Percentiles rank a stretch among this genome's conserved stretches.
These are phyloP conservation scores for Aquilaria malaccensis DNA, from an alignment of 345 rosid species.

Conservation along the genomic window DNA sequence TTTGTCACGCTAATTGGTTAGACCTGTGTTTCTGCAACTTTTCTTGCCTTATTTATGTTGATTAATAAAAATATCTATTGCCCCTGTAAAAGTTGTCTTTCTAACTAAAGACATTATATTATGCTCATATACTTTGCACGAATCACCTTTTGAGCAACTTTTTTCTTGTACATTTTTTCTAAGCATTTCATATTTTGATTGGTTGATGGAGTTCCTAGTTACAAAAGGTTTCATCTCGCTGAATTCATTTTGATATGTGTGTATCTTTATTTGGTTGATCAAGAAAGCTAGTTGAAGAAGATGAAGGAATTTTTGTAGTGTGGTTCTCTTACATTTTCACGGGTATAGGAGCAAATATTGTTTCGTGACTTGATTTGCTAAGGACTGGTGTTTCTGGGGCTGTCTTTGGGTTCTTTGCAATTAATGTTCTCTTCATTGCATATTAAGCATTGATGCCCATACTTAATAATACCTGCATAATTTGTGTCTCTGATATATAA, in stretches of 20 bases:
- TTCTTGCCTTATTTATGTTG: not conserved
- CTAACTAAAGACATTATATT: no score
- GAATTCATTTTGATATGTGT: slow-evolving; percentile 6
- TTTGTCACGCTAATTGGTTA: slow-evolving; percentile 95
- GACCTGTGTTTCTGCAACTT: slow-evolving; percentile 13
- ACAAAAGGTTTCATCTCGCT: slow-evolving; percentile 4
- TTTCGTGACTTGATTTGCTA: slow-evolving; percentile 86
- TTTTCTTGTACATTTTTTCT: slow-evolving; percentile 94
- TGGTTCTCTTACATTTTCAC: slow-evolving; percentile 80
- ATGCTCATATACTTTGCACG: slow-evolving; percentile 36
- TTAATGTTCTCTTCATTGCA: slow-evolving; percentile 64
- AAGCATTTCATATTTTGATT: slow-evolving; percentile 25
- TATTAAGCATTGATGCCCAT: slow-evolving; percentile 2
- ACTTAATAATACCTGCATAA: not conserved
- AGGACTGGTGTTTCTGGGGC: slow-evolving; percentile 96
- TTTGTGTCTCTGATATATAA: not conserved
- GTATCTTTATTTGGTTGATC: slow-evolving; percentile 8
- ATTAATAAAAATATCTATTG: not conserved
- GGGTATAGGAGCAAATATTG: slow-evolving; percentile 84
- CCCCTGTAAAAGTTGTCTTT: not conserved
- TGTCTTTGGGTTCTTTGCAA: slow-evolving; percentile 85
- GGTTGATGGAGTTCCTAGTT: not conserved
- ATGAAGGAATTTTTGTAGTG: slow-evolving; percentile 72
- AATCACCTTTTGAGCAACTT: slow-evolving; percentile 90
- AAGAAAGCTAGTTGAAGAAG: slow-evolving; percentile 97